These are phyloP conservation scores for Platanthera zijinensis DNA, from an alignment of 106 monocot species.

Conservation along the genomic window DNA sequence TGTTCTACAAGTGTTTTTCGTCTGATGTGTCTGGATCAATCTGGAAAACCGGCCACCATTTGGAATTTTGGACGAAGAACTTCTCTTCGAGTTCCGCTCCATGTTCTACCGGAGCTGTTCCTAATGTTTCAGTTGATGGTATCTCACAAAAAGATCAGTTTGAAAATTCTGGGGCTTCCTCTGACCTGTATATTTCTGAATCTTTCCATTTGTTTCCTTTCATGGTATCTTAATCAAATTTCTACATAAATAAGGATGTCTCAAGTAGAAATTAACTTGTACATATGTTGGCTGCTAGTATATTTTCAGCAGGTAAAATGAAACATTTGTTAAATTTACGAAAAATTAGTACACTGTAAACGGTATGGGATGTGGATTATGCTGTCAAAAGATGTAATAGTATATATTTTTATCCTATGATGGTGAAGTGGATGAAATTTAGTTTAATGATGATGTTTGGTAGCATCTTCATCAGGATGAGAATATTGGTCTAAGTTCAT, in stretches of 20 bases:
- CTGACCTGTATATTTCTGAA: slow-evolving; percentile 46
- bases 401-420: not conserved
- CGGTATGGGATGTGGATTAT: not conserved
- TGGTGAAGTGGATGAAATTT: not conserved
- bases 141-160: slow-evolving; percentile 30
- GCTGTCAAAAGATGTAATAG: not conserved
- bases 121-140: slow-evolving; percentile 52
- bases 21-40: slow-evolving; percentile 25
- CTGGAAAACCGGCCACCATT: slow-evolving; percentile 17
- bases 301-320: not conserved
- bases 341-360: not conserved
- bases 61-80: slow-evolving; percentile 21
- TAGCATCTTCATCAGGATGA: not conserved
- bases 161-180: slow-evolving; percentile 28
- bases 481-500: not conserved
- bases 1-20: slow-evolving; percentile 44
- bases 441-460: not conserved
- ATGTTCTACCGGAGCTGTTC: slow-evolving; percentile 45
- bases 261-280: not conserved
- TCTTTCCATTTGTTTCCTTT: not conserved
- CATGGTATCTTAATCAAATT: not conserved
- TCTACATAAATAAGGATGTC: not conserved
- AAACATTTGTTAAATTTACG: not conserved
- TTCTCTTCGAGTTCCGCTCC: slow-evolving; percentile 23
- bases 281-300: not conserved